Percentiles rank a stretch among this genome's conserved stretches.
These are phyloP conservation scores for Drechslerella coelobrocha DNA, from an alignment of 2,329 filamentous ascomycete species.

Conservation along the genomic window DNA sequence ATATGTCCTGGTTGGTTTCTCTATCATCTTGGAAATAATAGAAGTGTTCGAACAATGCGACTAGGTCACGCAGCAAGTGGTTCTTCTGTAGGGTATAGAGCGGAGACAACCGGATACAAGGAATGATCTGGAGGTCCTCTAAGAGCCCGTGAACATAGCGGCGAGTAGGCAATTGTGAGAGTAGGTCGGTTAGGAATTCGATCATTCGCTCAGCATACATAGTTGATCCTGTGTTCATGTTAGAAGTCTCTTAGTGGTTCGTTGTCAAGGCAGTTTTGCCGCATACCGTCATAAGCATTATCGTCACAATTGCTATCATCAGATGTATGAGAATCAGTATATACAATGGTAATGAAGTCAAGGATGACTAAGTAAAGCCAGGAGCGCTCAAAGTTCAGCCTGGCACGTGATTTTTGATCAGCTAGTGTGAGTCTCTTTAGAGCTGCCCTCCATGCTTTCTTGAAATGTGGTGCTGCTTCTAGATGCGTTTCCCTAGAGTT, in stretches of 20 bases:
- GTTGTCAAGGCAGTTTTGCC: background rate
- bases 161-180: constrained; percentile 91
- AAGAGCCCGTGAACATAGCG: constrained; percentile 90
- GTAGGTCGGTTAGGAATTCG: constrained; percentile 86
- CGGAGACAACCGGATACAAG: constrained; percentile 78
- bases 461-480: constrained; percentile 74
- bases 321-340: constrained; percentile 59
- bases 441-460: constrained; percentile 89
- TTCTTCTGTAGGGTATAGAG: constrained; percentile 78
- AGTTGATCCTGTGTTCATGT: constrained; percentile 66
- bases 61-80: constrained; percentile 79
- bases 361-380: constrained; percentile 89
- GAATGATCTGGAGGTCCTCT: constrained; percentile 81
- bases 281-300: constrained; percentile 1
- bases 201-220: constrained; percentile 91
- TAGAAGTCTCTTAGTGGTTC: constrained; percentile 60
- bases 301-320: constrained; percentile 43
- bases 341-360: constrained; percentile 79
- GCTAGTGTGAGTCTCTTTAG: constrained; percentile 85
- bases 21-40: constrained; percentile 68
- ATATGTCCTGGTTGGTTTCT: background rate
- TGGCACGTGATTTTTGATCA: constrained; percentile 78
- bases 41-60: constrained; percentile 82
- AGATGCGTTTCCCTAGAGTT: constrained; percentile 74
- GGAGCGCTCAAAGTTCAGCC: constrained; percentile 85